phyloP scores from a whole-genome alignment of 805 yeast genomes.

The Zygoascus flipseniorum region DNA sequence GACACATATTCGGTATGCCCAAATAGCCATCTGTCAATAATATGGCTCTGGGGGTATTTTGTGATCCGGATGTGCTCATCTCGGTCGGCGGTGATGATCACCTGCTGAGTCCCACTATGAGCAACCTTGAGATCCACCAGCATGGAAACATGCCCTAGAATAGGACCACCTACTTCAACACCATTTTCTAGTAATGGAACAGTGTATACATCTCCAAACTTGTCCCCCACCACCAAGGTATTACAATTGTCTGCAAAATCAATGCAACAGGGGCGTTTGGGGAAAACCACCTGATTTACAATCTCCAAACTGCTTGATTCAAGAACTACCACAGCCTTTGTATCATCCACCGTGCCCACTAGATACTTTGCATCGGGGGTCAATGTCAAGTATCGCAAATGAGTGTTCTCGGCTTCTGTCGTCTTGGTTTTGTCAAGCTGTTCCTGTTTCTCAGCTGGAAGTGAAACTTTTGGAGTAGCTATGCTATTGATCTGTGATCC shows the following conservation, averaged over 20 bases:
- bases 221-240: constrained; percentile 68
- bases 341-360: constrained; percentile 70
- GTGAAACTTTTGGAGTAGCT: constrained; percentile 1
- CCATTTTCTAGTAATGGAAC: constrained; percentile 33
- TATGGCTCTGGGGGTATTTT: constrained; percentile 65
- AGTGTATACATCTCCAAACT: constrained; percentile 89
- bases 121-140: constrained; percentile 62
- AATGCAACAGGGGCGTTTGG: constrained; percentile 89
- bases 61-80: constrained; percentile 93
- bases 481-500: constrained; percentile 7
- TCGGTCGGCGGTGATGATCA: constrained; percentile 74
- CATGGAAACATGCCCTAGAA: constrained; percentile 96
- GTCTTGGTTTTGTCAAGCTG: constrained; percentile 8
- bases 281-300: constrained; percentile 52
- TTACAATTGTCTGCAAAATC: constrained; percentile 42
- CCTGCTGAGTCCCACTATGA: constrained; percentile 36
- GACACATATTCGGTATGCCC: constrained; percentile 85
- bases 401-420: constrained; percentile 44
- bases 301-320: constrained; percentile 35
- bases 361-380: constrained; percentile 46
- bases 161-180: constrained; percentile 39
- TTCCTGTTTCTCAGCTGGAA: constrained; percentile 1
- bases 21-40: constrained; percentile 74
- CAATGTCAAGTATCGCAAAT: constrained; percentile 55
- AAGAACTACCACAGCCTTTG: constrained; percentile 68